Evolutionary conservation across 441 rosid species (phyloP).

Genomic region (Euphorbia corollata): DNA sequence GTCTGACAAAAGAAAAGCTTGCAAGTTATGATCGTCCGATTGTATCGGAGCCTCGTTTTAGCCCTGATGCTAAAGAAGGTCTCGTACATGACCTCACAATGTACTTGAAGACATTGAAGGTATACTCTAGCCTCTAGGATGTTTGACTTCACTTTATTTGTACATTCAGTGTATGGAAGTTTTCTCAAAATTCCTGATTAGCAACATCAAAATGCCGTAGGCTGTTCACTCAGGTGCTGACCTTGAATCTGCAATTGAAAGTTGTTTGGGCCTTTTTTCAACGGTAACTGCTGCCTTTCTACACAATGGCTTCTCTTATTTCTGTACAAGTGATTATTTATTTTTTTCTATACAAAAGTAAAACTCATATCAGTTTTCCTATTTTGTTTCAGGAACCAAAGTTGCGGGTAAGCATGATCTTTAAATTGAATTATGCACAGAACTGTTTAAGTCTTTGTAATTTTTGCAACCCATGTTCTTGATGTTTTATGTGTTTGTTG

Average conservation of each 20-base stretch:
- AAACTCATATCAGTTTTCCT: slow-evolving; percentile 12
- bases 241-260: slow-evolving; percentile 54
- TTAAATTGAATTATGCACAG: background rate
- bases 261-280: slow-evolving; percentile 28
- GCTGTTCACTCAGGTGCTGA: slow-evolving; percentile 72
- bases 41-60: slow-evolving; percentile 46
- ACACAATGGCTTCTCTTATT: background rate
- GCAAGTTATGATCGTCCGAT: slow-evolving; percentile 52
- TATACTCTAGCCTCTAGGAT: slow-evolving; percentile 11
- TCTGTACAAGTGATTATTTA: background rate
- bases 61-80: slow-evolving; percentile 43
- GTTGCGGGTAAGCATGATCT: slow-evolving; percentile 37
- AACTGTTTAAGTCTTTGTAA: slow-evolving; percentile 7
- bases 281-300: slow-evolving; percentile 21
- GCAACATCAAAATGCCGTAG: slow-evolving; percentile 25
- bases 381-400: slow-evolving; percentile 37
- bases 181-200: background rate
- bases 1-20: slow-evolving; percentile 57
- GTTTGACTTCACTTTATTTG: background rate
- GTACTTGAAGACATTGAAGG: slow-evolving; percentile 69
- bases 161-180: background rate
- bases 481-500: background rate
- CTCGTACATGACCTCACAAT: slow-evolving; percentile 55
- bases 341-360: background rate
- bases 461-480: background rate